phyloP scores from a whole-genome alignment of 768 basidiomycete genomes.

The Pulveroboletus sp. region DNA sequence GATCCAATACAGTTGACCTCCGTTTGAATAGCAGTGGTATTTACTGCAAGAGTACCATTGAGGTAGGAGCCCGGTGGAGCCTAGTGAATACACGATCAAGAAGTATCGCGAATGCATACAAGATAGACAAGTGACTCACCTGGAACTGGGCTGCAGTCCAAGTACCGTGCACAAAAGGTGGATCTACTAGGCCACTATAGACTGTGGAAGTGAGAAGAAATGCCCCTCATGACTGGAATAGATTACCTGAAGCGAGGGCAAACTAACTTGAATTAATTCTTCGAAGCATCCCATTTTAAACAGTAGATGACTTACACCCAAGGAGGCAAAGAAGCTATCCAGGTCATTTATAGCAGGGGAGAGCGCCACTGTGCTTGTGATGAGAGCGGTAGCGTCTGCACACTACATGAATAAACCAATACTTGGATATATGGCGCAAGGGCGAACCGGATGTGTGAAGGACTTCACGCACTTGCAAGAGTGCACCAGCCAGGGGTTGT shows the following conservation, averaged over 20 bases:
- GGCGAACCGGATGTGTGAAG: constrained; percentile 12
- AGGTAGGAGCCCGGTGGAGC: constrained; percentile 38
- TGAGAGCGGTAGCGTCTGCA: constrained; percentile 38
- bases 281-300: background rate
- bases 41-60: constrained; percentile 50
- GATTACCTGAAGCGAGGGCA: constrained; percentile 25
- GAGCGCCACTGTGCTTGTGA: constrained; percentile 42
- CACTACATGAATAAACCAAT: background rate
- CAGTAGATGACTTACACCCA: constrained; percentile 40
- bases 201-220: constrained; percentile 13
- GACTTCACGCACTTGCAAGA: constrained; percentile 27
- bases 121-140: constrained; percentile 29
- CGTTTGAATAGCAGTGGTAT: constrained; percentile 47
- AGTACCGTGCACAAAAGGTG: constrained; percentile 46
- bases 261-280: constrained; percentile 29
- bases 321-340: constrained; percentile 54
- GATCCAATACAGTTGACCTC: constrained; percentile 45
- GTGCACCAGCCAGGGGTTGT: constrained; percentile 51
- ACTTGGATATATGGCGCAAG: constrained; percentile 6
- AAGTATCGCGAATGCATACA: background rate
- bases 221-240: background rate
- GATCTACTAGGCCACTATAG: constrained; percentile 44
- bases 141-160: constrained; percentile 56
- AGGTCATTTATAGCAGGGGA: constrained; percentile 40
- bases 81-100: constrained; percentile 27